phyloP scores from a whole-genome alignment of 2,329 filamentous ascomycete species.

The Phyllosticta ampelicida region DNA sequence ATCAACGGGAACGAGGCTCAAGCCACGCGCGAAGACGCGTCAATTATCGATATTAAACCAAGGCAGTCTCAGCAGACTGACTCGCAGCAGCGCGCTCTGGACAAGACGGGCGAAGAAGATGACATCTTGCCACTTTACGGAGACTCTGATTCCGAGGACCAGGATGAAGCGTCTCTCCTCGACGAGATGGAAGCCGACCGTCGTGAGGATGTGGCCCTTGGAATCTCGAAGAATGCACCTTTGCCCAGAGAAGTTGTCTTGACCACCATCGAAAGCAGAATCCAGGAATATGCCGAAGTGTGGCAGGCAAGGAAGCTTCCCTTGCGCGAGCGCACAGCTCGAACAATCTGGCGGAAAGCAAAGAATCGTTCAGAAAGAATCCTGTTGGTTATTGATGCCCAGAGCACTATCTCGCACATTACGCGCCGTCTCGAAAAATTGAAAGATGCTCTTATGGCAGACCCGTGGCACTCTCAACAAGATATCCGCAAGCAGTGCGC shows the following conservation, averaged over 20 bases:
- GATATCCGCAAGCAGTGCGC: conserved; percentile 47
- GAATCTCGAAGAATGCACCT: conserved; percentile 16
- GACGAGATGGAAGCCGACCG: conserved; percentile 22
- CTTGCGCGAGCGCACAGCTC: conserved; percentile 45
- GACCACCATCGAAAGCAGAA: conserved; percentile 42
- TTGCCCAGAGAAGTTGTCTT: conserved; percentile 37
- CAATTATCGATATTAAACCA: conserved; percentile 4
- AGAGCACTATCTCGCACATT: conserved; percentile 32
- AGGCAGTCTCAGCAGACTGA: background rate
- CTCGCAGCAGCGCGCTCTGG: background rate
- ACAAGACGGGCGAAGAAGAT: conserved; percentile 25
- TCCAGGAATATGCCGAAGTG: conserved; percentile 38
- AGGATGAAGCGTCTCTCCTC: conserved; percentile 13
- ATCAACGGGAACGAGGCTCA: conserved; percentile 11
- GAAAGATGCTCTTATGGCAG: conserved; percentile 40
- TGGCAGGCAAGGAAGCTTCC: conserved; percentile 54
- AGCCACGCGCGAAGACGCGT: conserved; percentile 19
- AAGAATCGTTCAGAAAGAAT: conserved; percentile 32
- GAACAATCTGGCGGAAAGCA: conserved; percentile 50
- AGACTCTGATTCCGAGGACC: conserved; percentile 39
- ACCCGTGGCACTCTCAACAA: conserved; percentile 42
- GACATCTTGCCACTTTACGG: conserved; percentile 42
- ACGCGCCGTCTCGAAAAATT: conserved; percentile 46
- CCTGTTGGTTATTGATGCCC: conserved; percentile 36
- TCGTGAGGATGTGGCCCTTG: conserved; percentile 40